A percentile compares a stretch with the other conserved stretches of the same genome.
These are phyloP conservation scores for Favolaschia claudopus DNA, from an alignment of 768 basidiomycete genomes.

Conservation along the genomic window DNA sequence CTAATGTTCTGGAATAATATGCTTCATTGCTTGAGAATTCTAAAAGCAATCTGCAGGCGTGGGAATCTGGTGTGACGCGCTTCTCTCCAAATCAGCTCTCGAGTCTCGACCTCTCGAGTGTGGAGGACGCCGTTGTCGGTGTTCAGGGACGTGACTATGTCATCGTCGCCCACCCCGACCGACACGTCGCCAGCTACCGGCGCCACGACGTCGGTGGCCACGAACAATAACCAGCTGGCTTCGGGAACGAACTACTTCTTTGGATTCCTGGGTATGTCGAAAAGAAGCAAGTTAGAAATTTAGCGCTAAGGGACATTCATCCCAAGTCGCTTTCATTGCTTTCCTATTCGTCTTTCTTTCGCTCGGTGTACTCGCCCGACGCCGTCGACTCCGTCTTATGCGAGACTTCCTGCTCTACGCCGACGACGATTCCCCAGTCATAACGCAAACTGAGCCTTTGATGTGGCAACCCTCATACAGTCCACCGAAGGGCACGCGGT, in stretches of 20 bases:
- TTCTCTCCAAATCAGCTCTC: no score
- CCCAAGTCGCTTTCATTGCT: constrained; percentile 18
- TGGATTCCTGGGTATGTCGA: constrained; percentile 20
- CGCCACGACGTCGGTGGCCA: neutral
- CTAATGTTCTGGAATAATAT: neutral
- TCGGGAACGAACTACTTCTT: constrained; percentile 19
- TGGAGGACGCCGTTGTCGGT: neutral
- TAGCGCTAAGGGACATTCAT: no score
- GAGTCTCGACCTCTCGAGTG: neutral
- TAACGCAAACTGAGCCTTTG: constrained; percentile 15
- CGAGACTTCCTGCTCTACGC: constrained; percentile 18
- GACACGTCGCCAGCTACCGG: neutral
- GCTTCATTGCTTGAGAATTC: neutral
- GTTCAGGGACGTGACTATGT: neutral
- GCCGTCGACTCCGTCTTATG: constrained; percentile 15
- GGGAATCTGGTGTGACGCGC: no score
- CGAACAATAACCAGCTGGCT: neutral
- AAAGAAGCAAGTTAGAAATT: no score
- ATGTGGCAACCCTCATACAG: constrained; percentile 18
- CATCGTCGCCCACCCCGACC: neutral
- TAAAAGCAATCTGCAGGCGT: no score
- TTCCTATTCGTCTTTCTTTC: constrained; percentile 19
- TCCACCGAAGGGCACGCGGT: neutral
- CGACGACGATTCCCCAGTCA: constrained; percentile 1
- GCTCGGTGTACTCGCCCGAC: constrained; percentile 18